phyloP scores from a whole-genome alignment of 2,329 filamentous ascomycete genomes.

The Fragosphaeria purpurea region DNA sequence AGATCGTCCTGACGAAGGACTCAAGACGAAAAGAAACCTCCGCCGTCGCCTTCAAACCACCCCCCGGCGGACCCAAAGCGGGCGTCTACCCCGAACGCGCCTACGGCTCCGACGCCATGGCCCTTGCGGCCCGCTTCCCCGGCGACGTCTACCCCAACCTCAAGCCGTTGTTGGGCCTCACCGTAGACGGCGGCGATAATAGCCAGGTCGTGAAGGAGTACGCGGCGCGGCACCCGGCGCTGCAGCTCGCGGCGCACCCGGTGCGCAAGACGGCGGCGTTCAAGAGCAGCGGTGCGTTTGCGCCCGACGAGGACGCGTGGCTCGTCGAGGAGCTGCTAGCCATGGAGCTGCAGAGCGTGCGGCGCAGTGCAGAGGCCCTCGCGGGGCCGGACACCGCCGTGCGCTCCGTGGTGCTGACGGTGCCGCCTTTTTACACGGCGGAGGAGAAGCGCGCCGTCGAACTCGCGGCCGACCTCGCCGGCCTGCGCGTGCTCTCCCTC shows the following conservation, averaged over 20 bases:
- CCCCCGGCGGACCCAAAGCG: constrained; percentile 50
- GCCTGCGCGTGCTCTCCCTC: constrained; percentile 73
- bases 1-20: constrained; percentile 96
- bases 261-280: constrained; percentile 66
- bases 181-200: constrained; percentile 39
- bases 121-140: constrained; percentile 77
- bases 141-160: constrained; percentile 91
- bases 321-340: constrained; percentile 88
- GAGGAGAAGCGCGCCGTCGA: constrained; percentile 84
- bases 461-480: constrained; percentile 76
- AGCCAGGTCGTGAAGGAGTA: constrained; percentile 60
- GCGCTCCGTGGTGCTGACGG: constrained; percentile 75
- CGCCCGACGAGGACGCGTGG: constrained; percentile 53
- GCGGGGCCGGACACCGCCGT: constrained; percentile 67
- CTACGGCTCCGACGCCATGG: constrained; percentile 86
- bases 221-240: constrained; percentile 63
- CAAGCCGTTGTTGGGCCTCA: constrained; percentile 77
- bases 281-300: constrained; percentile 59
- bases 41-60: constrained; percentile 86
- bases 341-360: constrained; percentile 91
- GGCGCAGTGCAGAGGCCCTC: constrained; percentile 74
- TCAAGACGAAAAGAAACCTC: constrained; percentile 91
- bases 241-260: constrained; percentile 54
- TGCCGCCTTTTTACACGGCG: constrained; percentile 80
- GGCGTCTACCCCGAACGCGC: constrained; percentile 74